Evolutionary conservation across 176 grass and related monocot genomes (phyloP), one percentile per base, ranked within the genome.

Genomic region (Oryza punctata): DNA sequence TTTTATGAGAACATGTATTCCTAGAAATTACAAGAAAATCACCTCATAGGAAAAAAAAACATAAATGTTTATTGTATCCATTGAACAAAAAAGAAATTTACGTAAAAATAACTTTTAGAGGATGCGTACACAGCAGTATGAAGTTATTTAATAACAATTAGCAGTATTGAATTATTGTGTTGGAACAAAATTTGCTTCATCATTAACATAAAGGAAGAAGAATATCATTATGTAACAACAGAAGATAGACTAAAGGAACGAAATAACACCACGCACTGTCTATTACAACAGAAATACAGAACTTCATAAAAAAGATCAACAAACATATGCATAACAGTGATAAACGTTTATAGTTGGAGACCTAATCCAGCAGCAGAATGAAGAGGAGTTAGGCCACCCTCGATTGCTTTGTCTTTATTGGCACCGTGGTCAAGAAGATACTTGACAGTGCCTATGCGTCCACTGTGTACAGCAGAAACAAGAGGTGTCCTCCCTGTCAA

Each of bases 401-500:
- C 7, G 54, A 45, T 18, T 33, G 23, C 57, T 59, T 32, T 86
- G 76, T 77, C 63, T 66, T 49, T 66, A 73, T 87, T 79, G 25
- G 88, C 88, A 60, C 88, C 84, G 65, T 87, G 71, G 45, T 90
- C 78, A 67, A 90, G 88, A 83, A 90, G 84, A 44, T 90, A 90
- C 52, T 86, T 79, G 32, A 78, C 7, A 67, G 73, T 74, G n/a
- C 33, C 45, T 18, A 73, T n/a, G 14, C 26, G n/a, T 23, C 77
- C 29, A 46, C 65, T 10, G 18, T 57, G 44, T 23, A 76, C 45
- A 10, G 88, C 84, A 37, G 86, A 78, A 87, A 90, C 27, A 60
- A 90, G 38, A 43, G 88, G 84, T 16, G 88, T 83, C 78, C 65
- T 87, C 40, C 73, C 88, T 90, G 74, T 33, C 24, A 78, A 67